phyloP scores from a whole-genome alignment of 768 basidiomycete genomes.

The Mycena crocata region DNA sequence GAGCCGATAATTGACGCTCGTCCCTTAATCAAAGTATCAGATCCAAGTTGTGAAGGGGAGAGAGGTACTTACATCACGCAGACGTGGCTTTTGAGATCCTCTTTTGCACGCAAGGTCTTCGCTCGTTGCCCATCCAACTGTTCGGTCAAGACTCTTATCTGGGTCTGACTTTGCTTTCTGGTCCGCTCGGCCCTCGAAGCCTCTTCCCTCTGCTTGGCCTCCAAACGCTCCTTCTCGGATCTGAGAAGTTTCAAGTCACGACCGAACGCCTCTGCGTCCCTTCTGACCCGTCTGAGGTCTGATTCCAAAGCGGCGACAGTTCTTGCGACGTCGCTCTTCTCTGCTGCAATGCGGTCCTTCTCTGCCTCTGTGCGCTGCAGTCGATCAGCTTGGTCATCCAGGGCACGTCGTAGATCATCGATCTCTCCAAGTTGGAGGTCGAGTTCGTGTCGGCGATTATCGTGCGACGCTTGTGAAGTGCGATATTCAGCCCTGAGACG shows the following conservation, averaged over 20 bases:
- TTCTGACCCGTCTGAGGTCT: conserved; percentile 79
- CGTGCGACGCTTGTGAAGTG: conserved; percentile 73
- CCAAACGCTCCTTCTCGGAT: conserved; percentile 73
- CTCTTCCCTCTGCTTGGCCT: conserved; percentile 68
- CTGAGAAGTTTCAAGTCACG: conserved; percentile 78
- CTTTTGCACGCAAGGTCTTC: conserved; percentile 58
- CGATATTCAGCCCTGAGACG: conserved; percentile 72
- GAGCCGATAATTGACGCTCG: conserved; percentile 60
- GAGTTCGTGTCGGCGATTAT: conserved; percentile 78
- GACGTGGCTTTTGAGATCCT: conserved; percentile 65
- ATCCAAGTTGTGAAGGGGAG: background rate
- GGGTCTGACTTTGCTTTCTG: conserved; percentile 74
- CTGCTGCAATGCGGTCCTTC: conserved; percentile 68
- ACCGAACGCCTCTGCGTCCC: conserved; percentile 83
- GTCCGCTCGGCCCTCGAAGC: conserved; percentile 65
- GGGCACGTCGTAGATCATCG: conserved; percentile 76
- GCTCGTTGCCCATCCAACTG: conserved; percentile 69
- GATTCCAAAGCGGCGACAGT: conserved; percentile 77
- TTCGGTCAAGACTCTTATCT: conserved; percentile 74
- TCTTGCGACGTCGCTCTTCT: conserved; percentile 73
- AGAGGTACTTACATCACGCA: conserved; percentile 65
- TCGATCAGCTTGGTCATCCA: conserved; percentile 69
- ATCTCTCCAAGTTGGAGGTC: conserved; percentile 80
- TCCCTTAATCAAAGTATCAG: conserved; percentile 53
- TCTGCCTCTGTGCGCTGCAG: conserved; percentile 75